phyloP scores from a whole-genome alignment of 345 rosid genomes.

The Rhizophora mangle region DNA sequence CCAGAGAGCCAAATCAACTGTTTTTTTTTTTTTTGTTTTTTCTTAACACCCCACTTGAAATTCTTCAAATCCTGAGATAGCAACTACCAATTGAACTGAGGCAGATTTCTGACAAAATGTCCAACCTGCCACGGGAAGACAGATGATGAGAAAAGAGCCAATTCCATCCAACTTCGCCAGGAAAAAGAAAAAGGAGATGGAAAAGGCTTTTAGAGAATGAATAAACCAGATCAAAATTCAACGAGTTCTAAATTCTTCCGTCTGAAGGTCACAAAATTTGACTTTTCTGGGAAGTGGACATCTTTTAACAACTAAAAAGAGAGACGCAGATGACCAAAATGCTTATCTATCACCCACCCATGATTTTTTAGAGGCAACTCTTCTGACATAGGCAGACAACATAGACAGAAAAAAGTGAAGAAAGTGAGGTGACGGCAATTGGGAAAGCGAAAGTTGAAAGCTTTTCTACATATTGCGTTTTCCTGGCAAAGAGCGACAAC shows the following conservation, averaged over 20 bases:
- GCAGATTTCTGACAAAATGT: not conserved
- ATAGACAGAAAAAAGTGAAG: slow-evolving; percentile 27
- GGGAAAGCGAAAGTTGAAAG: slow-evolving; percentile 25
- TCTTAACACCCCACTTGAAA: not conserved
- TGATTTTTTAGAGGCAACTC: slow-evolving; percentile 19
- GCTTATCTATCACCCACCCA: slow-evolving; percentile 53
- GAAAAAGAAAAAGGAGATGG: not conserved
- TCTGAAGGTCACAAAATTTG: slow-evolving; percentile 10
- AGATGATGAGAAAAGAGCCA: not conserved
- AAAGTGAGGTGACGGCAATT: slow-evolving; percentile 4
- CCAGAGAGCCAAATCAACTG: not conserved
- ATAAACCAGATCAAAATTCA: slow-evolving; percentile 1
- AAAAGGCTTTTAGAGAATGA: not conserved
- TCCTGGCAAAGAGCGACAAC: not conserved
- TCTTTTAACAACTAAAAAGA: slow-evolving; percentile 38
- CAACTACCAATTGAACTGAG: not conserved
- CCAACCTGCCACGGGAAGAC: not conserved
- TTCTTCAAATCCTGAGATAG: not conserved
- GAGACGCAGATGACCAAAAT: slow-evolving; percentile 21
- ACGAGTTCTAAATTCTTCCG: not conserved
- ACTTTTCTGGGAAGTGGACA: slow-evolving; percentile 19
- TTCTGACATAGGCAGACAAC: slow-evolving; percentile 35
- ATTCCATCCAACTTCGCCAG: slow-evolving; percentile 6
- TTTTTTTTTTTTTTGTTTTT: no score
- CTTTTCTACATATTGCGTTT: slow-evolving; percentile 1